phyloP scores from a whole-genome alignment of 1,139 yeast genomes.

The Arxiozyma bovina region DNA sequence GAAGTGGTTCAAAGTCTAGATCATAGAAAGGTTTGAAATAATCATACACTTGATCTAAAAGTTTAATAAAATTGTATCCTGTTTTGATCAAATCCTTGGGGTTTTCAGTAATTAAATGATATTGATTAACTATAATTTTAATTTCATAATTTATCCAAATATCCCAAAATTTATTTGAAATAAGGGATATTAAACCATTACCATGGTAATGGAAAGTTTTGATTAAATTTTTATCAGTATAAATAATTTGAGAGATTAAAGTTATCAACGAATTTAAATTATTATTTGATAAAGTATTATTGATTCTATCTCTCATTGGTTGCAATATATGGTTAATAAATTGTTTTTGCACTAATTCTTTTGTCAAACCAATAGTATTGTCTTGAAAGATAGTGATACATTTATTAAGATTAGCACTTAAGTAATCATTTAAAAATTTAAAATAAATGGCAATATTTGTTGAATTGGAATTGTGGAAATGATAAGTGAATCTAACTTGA shows the following conservation, averaged over 20 bases:
- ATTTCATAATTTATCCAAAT: slow-evolving; percentile 64
- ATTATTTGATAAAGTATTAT: slow-evolving; percentile 27
- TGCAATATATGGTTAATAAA: slow-evolving; percentile 31
- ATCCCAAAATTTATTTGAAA: slow-evolving; percentile 33
- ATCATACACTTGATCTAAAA: slow-evolving; percentile 58
- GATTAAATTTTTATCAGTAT: slow-evolving; percentile 26
- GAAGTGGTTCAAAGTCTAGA: slow-evolving; percentile 39
- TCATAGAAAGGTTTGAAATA: slow-evolving; percentile 39
- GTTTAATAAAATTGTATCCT: slow-evolving; percentile 34
- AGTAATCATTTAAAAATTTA: slow-evolving; percentile 43
- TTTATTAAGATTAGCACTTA: slow-evolving; percentile 26
- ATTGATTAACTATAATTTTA: slow-evolving; percentile 48
- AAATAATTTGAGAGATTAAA: slow-evolving; percentile 28
- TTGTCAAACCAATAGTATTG: slow-evolving; percentile 18
- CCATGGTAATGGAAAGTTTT: slow-evolving; percentile 25
- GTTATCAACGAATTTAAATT: slow-evolving; percentile 19
- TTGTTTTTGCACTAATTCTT: slow-evolving; percentile 26
- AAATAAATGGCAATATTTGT: slow-evolving; percentile 40
- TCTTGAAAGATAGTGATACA: slow-evolving; percentile 28
- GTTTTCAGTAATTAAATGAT: slow-evolving; percentile 46
- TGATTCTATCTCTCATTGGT: slow-evolving; percentile 27
- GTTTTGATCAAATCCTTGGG: slow-evolving; percentile 54
- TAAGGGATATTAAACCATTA: slow-evolving; percentile 23
- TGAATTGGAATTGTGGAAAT: slow-evolving; percentile 44
- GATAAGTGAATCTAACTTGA: slow-evolving; percentile 57